Evolutionary conservation across 768 basidiomycete genomes (phyloP).

Genomic region (Agrocybe chaxingu): DNA sequence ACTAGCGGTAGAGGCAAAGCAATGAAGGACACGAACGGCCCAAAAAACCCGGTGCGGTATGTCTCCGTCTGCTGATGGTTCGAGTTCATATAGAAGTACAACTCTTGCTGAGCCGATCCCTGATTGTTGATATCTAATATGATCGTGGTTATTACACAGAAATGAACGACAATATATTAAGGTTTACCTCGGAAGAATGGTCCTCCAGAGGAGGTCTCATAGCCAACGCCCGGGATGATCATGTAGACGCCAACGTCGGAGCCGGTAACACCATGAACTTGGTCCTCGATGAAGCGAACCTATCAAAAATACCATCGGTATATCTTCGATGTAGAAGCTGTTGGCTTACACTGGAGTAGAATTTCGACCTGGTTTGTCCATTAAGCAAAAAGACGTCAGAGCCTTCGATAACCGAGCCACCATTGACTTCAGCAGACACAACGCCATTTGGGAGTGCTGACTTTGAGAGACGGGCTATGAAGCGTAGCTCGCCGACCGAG

Average conservation of each 20-base stretch:
- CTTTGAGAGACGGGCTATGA: conserved; percentile 44
- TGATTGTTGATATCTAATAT: conserved; percentile 44
- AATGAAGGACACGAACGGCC: conserved; percentile 29
- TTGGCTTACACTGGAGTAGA: conserved; percentile 39
- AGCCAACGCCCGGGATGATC: conserved; percentile 41
- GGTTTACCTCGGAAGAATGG: conserved; percentile 44
- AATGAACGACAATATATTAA: not conserved
- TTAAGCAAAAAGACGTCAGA: conserved; percentile 41
- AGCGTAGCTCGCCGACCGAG: conserved; percentile 42
- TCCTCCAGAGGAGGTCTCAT: conserved; percentile 45
- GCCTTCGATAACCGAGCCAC: conserved; percentile 43
- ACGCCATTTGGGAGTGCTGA: conserved; percentile 36
- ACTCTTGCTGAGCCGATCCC: conserved; percentile 41
- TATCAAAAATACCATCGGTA: conserved; percentile 7
- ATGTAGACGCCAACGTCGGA: conserved; percentile 42
- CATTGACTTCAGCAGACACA: conserved; percentile 34
- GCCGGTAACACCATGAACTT: conserved; percentile 47
- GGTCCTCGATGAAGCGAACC: conserved; percentile 49
- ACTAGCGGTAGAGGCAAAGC: not conserved
- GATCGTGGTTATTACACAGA: not conserved
- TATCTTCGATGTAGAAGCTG: not conserved
- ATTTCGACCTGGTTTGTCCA: conserved; percentile 47
- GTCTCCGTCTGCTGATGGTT: conserved; percentile 42
- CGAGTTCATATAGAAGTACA: conserved; percentile 50
- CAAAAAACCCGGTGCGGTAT: conserved; percentile 45